These are phyloP conservation scores for Pythium vanterpoolii DNA, from an alignment of 352 stramenopile species.

Conservation along the genomic window DNA sequence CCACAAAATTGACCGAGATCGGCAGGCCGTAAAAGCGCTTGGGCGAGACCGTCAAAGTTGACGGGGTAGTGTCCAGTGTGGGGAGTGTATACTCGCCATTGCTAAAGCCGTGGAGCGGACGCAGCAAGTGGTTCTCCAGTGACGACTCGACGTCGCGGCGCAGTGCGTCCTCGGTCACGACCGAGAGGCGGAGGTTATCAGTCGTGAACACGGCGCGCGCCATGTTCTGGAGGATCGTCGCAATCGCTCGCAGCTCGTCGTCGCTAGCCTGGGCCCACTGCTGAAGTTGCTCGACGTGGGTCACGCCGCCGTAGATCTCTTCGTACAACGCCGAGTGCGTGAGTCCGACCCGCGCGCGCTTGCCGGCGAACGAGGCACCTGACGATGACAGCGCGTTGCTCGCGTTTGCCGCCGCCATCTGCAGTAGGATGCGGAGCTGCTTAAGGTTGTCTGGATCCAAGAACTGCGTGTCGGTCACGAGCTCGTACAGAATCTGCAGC, in stretches of 20 bases:
- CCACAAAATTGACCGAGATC: constrained; percentile 81
- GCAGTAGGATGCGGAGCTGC: constrained; percentile 70
- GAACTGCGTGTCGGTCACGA: constrained; percentile 79
- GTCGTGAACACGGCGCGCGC: constrained; percentile 52
- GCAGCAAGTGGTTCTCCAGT: constrained; percentile 43
- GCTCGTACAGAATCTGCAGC: constrained; percentile 47
- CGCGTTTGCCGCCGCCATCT: constrained; percentile 63
- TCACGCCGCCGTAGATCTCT: constrained; percentile 70
- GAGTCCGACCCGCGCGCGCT: constrained; percentile 53
- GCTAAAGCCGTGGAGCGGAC: constrained; percentile 26
- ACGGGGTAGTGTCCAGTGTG: constrained; percentile 12
- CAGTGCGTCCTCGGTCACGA: constrained; percentile 76
- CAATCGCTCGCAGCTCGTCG: constrained; percentile 56
- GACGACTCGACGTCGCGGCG: constrained; percentile 44
- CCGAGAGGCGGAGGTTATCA: constrained; percentile 52
- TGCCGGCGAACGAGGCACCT: constrained; percentile 54
- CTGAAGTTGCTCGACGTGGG: constrained; percentile 74
- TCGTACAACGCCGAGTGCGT: constrained; percentile 51
- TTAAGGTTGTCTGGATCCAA: constrained; percentile 60
- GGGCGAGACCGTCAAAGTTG: constrained; percentile 24
- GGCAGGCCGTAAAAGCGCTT: constrained; percentile 77
- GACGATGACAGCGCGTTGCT: constrained; percentile 72
- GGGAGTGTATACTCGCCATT: constrained; percentile 7
- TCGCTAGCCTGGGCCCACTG: constrained; percentile 66
- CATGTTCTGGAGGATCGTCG: constrained; percentile 54